Base-by-base conservation (phyloP, 2,329 filamentous ascomycete species). In the Claviceps spartinae region DNA sequence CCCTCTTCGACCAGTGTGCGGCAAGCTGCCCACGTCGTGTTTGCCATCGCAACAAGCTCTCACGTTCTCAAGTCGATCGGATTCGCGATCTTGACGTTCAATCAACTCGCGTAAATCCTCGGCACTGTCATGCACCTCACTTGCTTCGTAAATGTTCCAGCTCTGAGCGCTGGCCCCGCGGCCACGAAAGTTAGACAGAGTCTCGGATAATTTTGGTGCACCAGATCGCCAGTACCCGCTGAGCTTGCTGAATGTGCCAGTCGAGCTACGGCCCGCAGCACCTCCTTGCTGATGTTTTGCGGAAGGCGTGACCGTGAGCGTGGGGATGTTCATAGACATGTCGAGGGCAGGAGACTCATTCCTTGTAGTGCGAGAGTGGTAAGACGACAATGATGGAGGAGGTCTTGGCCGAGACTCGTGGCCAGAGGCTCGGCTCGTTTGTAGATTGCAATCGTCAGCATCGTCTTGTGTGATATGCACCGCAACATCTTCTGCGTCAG, bases 41-140 rank as follows among this genome's bases (percentile, higher is more conserved):
- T 86, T 87, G 91, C 90, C 93, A 78, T 97, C 93, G 69, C 93
- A 98, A 72, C 93, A 98, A 54, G 91, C 90, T 64, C 93, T 78
- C 57, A 98, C 93, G 66, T 98, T 96, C 74, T 97, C 91, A 61
- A 97, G 75, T 56, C 83, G 78, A 63, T 90, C 86, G 26, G 83
- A 75, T 58, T 90, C 86, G 51, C 81, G 74, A 61, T 91, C 85
- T 63, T 89, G 83, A 56, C 79, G 76, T 68, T 91, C 86, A 60
- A 91, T 87, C 57, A 90, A 82, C 57, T 83, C 78, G 52, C 88
- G 76, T 53, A 95, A 66, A 63, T 96, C 88, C 66, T 95, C 88
- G 3, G 86, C 86, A 61, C 84, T 88, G 63, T 91, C 86, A 57
- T 84, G 81, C 16, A 81, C 79, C 60, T 81, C 76, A 55, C 74